Evolutionary conservation across 2,329 filamentous ascomycete species (phyloP).

Genomic region (Colletotrichum lindemuthianum): DNA sequence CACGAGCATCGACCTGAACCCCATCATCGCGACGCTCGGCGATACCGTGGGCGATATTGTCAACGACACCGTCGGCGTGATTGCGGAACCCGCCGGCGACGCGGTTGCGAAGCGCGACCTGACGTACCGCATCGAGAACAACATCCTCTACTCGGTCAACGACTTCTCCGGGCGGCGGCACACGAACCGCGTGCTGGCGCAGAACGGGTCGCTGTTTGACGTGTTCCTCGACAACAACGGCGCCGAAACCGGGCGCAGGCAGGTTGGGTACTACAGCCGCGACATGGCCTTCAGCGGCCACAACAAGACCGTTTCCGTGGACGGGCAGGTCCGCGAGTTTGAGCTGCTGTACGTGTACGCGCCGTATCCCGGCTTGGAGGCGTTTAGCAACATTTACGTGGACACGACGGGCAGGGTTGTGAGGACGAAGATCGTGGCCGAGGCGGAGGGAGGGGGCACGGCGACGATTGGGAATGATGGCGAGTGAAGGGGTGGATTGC

Average conservation of each 20-base stretch:
- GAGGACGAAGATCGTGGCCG: slow-evolving; percentile 61
- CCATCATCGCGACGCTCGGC: slow-evolving; percentile 65
- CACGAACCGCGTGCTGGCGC: slow-evolving; percentile 65
- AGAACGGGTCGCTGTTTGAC: slow-evolving; percentile 65
- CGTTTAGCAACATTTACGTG: slow-evolving; percentile 59
- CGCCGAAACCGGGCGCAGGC: slow-evolving; percentile 50
- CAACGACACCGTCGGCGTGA: slow-evolving; percentile 42
- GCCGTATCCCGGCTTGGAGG: slow-evolving; percentile 59
- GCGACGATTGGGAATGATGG: slow-evolving; percentile 59
- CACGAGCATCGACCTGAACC: slow-evolving; percentile 68
- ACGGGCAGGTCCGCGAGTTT: slow-evolving; percentile 55
- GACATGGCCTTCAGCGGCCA: slow-evolving; percentile 67
- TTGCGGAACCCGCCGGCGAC: slow-evolving; percentile 33
- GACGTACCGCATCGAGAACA: slow-evolving; percentile 61
- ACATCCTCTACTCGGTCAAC: slow-evolving; percentile 70
- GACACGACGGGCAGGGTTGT: slow-evolving; percentile 58
- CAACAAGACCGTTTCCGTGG: slow-evolving; percentile 55
- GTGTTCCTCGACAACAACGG: slow-evolving; percentile 65
- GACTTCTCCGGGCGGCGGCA: slow-evolving; percentile 66
- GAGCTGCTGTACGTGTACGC: slow-evolving; percentile 64
- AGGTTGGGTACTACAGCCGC: slow-evolving; percentile 59
- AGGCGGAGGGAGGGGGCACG: slow-evolving; percentile 61
- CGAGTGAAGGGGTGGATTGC: not conserved
- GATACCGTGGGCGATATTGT: slow-evolving; percentile 59
- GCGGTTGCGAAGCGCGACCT: slow-evolving; percentile 40